A percentile compares a stretch with the other conserved stretches of the same genome.
Conservation (phyloP, 768 basidiomycete genomes). For the Tulasnella sp. region DNA sequence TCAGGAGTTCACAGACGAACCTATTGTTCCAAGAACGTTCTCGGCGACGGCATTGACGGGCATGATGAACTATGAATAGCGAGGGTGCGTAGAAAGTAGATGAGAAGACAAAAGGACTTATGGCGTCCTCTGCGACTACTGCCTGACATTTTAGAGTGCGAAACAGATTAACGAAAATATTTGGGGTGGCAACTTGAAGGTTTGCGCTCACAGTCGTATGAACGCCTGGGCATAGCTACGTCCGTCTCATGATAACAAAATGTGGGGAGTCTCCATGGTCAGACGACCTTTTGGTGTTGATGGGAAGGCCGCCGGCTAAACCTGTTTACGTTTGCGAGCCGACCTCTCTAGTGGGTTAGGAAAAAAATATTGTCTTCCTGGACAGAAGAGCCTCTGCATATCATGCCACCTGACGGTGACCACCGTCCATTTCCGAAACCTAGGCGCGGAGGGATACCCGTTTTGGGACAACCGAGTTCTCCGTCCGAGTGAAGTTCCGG, state of each 20-base stretch:
- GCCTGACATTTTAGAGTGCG: neutral
- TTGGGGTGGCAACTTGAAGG: neutral
- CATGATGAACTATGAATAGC: neutral
- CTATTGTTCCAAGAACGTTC: slow-evolving; percentile 24
- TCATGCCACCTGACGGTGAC: neutral
- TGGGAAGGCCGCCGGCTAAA: neutral
- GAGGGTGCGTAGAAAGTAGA: too few relatives aligned
- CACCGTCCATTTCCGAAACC: neutral
- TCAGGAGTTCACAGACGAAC: neutral
- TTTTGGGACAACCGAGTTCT: slow-evolving; percentile 4
- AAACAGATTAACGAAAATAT: neutral
- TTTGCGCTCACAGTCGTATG: neutral
- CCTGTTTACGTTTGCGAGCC: neutral
- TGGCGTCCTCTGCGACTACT: too few relatives aligned
- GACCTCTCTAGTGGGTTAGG: neutral
- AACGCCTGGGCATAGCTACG: neutral
- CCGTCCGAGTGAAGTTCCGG: neutral
- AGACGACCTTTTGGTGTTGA: slow-evolving; percentile 1
- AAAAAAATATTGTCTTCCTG: neutral
- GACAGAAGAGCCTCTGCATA: neutral
- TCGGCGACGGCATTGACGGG: slow-evolving; percentile 23
- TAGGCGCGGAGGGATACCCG: neutral
- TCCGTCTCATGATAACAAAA: neutral
- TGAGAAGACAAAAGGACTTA: too few relatives aligned
- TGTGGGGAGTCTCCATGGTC: neutral